These are phyloP conservation scores for Phytophthora pini DNA, from an alignment of 352 stramenopile genomes.

Conservation along the genomic window DNA sequence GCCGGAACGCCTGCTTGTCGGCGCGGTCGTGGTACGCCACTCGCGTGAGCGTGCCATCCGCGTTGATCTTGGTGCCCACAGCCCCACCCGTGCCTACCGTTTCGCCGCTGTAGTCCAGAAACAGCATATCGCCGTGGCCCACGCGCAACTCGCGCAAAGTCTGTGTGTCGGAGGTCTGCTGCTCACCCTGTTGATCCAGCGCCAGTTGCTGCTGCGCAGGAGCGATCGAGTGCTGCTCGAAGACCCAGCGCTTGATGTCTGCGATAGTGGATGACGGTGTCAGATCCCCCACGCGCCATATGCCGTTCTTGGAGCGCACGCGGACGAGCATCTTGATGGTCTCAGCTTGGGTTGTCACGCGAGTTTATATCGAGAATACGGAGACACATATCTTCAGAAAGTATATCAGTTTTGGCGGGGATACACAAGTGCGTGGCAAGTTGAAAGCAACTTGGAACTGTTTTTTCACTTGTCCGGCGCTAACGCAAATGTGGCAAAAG, in stretches of 20 bases:
- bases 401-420: no score
- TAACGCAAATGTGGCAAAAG: no score
- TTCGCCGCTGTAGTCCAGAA: conserved; percentile 79
- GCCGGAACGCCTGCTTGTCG: conserved; percentile 92
- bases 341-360: background rate
- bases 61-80: conserved; percentile 77
- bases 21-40: conserved; percentile 79
- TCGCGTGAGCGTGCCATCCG: conserved; percentile 81
- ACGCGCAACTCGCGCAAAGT: conserved; percentile 70
- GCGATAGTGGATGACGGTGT: conserved; percentile 65
- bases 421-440: conserved; percentile 10
- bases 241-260: conserved; percentile 82
- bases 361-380: conserved; percentile 12
- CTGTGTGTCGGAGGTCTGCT: conserved; percentile 46
- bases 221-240: conserved; percentile 72
- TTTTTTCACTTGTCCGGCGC: no score
- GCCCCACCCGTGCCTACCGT: conserved; percentile 51
- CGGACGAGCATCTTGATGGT: conserved; percentile 70
- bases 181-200: conserved; percentile 57
- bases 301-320: conserved; percentile 90
- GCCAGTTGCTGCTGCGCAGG: conserved; percentile 55
- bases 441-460: no score
- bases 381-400: background rate
- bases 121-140: conserved; percentile 84
- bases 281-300: conserved; percentile 81